Conservation (phyloP, 2,329 filamentous ascomycete genomes). For the Colletotrichum chlorophyti region DNA sequence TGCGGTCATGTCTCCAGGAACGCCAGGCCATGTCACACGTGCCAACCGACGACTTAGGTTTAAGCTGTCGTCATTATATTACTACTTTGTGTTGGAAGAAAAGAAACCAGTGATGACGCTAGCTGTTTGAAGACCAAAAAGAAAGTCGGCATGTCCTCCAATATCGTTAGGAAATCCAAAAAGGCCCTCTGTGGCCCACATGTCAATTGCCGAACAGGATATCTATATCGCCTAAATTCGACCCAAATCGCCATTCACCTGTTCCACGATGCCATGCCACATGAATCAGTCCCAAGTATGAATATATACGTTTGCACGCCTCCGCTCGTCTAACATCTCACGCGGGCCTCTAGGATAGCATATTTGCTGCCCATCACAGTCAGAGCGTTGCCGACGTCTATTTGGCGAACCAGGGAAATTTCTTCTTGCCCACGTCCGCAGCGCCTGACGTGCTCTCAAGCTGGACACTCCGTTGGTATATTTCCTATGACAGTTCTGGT, state of each 20-base stretch:
- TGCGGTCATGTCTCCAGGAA: too few species aligned
- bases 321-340: slow-evolving; percentile 13
- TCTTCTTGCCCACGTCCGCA: slow-evolving; percentile 64
- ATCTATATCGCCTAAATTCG: slow-evolving; percentile 25
- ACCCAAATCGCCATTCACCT: slow-evolving; percentile 25
- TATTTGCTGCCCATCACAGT: too few species aligned
- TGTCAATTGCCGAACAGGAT: slow-evolving; percentile 29
- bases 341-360: slow-evolving; percentile 1
- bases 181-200: slow-evolving; percentile 2
- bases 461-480: slow-evolving; percentile 67
- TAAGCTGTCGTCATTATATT: too few species aligned
- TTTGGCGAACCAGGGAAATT: slow-evolving; percentile 71
- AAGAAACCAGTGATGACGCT: too few species aligned
- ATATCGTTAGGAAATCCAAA: slow-evolving; percentile 8
- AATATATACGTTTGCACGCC: slow-evolving; percentile 21
- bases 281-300: slow-evolving; percentile 14
- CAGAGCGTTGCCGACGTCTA: slow-evolving; percentile 34
- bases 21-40: too few species aligned
- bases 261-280: slow-evolving; percentile 14
- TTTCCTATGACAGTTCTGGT: slow-evolving; percentile 56
- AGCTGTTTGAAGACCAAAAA: too few species aligned
- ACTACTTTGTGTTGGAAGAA: too few species aligned
- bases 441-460: slow-evolving; percentile 58
- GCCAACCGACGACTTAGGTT: too few species aligned
- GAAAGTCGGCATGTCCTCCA: too few species aligned